Conservation (phyloP, 768 basidiomycete species). For the Leccinum longicurvipes region DNA sequence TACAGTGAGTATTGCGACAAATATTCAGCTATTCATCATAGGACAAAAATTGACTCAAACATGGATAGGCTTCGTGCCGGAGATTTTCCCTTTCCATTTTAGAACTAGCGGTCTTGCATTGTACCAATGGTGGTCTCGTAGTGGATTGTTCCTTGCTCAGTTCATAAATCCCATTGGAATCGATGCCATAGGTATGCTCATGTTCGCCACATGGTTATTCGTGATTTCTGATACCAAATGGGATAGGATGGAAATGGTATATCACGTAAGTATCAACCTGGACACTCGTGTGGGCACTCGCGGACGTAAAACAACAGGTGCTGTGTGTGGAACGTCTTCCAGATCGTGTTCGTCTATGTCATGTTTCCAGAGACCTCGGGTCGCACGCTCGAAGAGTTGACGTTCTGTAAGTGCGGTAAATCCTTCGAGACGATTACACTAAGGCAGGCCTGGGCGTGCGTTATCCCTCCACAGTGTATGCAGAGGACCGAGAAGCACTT, state of each 20-base stretch:
- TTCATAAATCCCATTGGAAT: background rate
- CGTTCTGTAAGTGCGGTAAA: background rate
- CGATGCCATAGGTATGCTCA: background rate
- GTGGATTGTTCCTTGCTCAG: background rate
- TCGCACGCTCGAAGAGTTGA: background rate
- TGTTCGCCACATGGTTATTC: background rate
- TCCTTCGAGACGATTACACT: background rate
- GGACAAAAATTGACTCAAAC: no score
- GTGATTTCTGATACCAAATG: background rate
- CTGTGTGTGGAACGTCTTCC: no score
- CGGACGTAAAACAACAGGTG: no score
- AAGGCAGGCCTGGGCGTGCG: background rate
- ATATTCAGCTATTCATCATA: no score
- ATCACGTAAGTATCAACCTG: no score
- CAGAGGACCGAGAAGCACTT: background rate
- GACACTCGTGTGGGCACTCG: no score
- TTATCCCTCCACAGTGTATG: background rate
- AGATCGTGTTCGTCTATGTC: background rate
- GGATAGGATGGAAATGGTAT: no score
- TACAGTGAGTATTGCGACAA: no score
- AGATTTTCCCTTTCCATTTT: background rate
- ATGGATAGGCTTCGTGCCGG: background rate
- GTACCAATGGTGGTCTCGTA: background rate
- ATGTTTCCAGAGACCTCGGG: background rate
- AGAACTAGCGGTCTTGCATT: background rate